phyloP scores from a whole-genome alignment of 768 basidiomycete genomes.

The Macrolepiota dolichaula region DNA sequence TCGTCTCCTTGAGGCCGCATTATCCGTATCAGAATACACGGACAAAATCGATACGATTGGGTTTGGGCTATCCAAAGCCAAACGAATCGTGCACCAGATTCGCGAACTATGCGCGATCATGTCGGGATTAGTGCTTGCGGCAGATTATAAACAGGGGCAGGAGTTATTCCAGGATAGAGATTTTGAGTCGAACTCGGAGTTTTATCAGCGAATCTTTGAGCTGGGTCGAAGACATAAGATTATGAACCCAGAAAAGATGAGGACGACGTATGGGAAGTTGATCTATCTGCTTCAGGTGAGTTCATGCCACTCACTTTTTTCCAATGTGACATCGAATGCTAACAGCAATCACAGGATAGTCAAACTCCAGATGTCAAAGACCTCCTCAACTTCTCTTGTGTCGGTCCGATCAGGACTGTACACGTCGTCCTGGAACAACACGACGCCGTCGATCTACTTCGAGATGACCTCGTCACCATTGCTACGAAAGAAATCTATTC shows the following conservation, averaged over 20 bases:
- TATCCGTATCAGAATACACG: slow-evolving; percentile 84
- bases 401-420: slow-evolving; percentile 75
- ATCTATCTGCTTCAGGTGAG: slow-evolving; percentile 79
- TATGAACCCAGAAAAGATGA: slow-evolving; percentile 92
- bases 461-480: slow-evolving; percentile 69
- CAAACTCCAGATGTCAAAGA: slow-evolving; percentile 82
- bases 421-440: slow-evolving; percentile 62
- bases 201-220: slow-evolving; percentile 80
- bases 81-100: slow-evolving; percentile 83
- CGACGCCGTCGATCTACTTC: slow-evolving; percentile 63
- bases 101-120: slow-evolving; percentile 85
- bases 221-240: slow-evolving; percentile 84
- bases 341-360: slow-evolving; percentile 57
- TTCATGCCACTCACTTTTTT: not conserved
- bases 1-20: slow-evolving; percentile 80
- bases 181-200: slow-evolving; percentile 75
- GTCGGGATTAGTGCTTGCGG: slow-evolving; percentile 76
- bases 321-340: slow-evolving; percentile 5
- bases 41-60: slow-evolving; percentile 86
- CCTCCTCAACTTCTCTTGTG: slow-evolving; percentile 74
- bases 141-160: slow-evolving; percentile 88
- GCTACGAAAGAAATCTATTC: slow-evolving; percentile 84
- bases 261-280: slow-evolving; percentile 83
- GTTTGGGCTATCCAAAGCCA: slow-evolving; percentile 78
- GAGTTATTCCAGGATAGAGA: slow-evolving; percentile 81